Base-by-base conservation (phyloP, 2,329 filamentous ascomycete species). In the Xylariaceae sp. region DNA sequence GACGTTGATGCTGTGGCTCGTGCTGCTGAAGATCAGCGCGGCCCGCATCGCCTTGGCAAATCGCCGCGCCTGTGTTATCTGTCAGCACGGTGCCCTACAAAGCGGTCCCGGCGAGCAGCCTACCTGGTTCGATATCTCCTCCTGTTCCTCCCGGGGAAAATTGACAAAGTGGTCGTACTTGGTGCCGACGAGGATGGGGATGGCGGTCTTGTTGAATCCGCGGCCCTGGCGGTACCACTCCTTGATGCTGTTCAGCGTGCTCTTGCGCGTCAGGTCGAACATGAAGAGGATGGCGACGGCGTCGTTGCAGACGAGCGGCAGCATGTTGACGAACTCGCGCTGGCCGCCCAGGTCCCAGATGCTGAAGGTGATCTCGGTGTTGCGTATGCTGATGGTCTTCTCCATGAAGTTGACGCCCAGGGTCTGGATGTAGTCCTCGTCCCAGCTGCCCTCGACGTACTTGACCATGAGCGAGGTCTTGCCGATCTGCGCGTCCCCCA, bases 131-230 rank as follows among this genome's bases (percentile, higher is more conserved):
- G 88, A 94, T 43, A 98, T 98, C 63, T 98, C 92, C 60, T 98
- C 92, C 59, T 98, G 92, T 56, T 98, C 92, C 57, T 96, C 90
- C 26, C 85, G 76, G 1, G 92, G 89, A 54, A 98, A 95, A 64
- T 96, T 98, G 62, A 98, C 90, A 65, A 98, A 98, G 57, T 96
- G 92, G 54, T 98, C 92, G 60, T 96, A 98, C 62, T 98, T 98
- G 22, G 92, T 98, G 39, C 92, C 92, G 13, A 98, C 86, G 16
- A 98, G 64, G 54, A 98, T 94, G 0, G 92, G 92, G 47, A 98
- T 98, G n/a, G 92, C 92, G 11, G 92, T 98, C 72, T 98, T 98
- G 72, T 98, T 98, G 72, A 98, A 98, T 16, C 92, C 92, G 44
- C 92, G 77, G 30, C 92, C 92, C 63, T 98, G 92, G 35, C 92